These are phyloP conservation scores for Ustilago crameri DNA, from an alignment of 1,284 basidiomycete genomes.

Conservation along the genomic window DNA sequence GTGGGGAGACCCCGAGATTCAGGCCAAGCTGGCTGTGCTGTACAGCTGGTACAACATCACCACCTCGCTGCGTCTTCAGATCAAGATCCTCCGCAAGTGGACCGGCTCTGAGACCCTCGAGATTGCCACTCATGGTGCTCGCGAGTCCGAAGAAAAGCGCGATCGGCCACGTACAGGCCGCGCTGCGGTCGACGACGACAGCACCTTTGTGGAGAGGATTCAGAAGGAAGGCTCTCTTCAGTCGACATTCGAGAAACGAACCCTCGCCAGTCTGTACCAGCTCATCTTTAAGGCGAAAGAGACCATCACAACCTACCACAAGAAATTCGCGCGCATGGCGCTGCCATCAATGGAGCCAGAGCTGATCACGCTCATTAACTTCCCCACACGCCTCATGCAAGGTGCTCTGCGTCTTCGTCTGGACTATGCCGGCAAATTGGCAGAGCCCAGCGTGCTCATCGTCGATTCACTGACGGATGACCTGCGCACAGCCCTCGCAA, in stretches of 20 bases:
- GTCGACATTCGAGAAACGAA: constrained; percentile 91
- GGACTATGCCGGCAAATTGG: constrained; percentile 86
- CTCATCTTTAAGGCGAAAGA: constrained; percentile 88
- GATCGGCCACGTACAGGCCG: constrained; percentile 13
- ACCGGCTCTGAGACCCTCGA: constrained; percentile 61
- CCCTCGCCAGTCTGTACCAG: constrained; percentile 84
- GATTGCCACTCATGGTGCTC: constrained; percentile 34
- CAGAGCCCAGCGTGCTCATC: constrained; percentile 82
- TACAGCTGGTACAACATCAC: constrained; percentile 65
- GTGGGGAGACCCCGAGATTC: constrained; percentile 56
- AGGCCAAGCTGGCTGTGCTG: constrained; percentile 60
- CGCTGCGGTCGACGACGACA: constrained; percentile 42
- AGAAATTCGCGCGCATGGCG: constrained; percentile 81
- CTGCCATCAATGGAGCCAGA: constrained; percentile 93
- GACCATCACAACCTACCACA: constrained; percentile 83
- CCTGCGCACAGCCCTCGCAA: constrained; percentile 87
- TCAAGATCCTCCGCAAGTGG: constrained; percentile 63
- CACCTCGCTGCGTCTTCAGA: constrained; percentile 57
- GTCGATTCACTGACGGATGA: constrained; percentile 97
- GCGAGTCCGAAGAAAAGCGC: constrained; percentile 16
- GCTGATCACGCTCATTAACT: constrained; percentile 90
- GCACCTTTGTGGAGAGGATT: constrained; percentile 85
- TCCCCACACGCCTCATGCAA: constrained; percentile 92
- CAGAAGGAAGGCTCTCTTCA: constrained; percentile 96
- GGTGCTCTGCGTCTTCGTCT: constrained; percentile 89